Conservation (phyloP, 2,329 filamentous ascomycete genomes). For the Verticillium isaacii region DNA sequence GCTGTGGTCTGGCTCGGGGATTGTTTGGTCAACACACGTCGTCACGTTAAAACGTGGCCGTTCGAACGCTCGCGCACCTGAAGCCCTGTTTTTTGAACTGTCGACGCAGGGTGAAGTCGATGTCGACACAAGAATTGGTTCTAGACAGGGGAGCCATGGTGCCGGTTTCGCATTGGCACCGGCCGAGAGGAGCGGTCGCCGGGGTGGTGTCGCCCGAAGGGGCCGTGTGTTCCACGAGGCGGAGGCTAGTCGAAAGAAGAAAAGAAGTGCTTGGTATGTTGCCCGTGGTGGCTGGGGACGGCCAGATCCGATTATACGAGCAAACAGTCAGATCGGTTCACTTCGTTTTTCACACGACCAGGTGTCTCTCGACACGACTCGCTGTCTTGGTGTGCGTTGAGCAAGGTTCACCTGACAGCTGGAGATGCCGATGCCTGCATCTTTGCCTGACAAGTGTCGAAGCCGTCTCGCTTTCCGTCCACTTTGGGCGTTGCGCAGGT, state of each 20-base stretch:
- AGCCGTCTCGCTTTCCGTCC: not conserved
- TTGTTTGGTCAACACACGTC: not conserved
- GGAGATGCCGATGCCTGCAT: too few relatives aligned
- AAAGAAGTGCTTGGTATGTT: not conserved
- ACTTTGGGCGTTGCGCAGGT: not conserved
- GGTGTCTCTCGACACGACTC: too few relatives aligned
- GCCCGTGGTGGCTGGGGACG: not conserved
- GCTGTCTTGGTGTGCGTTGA: too few relatives aligned
- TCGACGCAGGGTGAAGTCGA: conserved; percentile 68
- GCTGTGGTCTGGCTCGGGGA: conserved; percentile 58
- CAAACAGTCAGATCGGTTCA: too few relatives aligned
- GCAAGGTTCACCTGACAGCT: too few relatives aligned
- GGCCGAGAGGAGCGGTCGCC: not conserved
- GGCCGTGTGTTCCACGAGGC: not conserved
- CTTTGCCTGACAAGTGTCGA: not conserved
- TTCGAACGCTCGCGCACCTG: conserved; percentile 44
- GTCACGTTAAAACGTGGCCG: not conserved
- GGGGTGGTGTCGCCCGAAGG: not conserved
- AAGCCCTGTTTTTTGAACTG: conserved; percentile 73
- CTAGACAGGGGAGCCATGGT: conserved; percentile 37
- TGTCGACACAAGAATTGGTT: conserved; percentile 52
- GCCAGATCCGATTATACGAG: too few relatives aligned
- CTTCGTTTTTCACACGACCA: too few relatives aligned
- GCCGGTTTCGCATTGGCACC: conserved; percentile 2
- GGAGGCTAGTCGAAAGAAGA: not conserved